Evolutionary conservation across 2,329 filamentous ascomycete species (phyloP), one percentile per base, ranked within the genome.

Genomic region (Seiridium cupressi): DNA sequence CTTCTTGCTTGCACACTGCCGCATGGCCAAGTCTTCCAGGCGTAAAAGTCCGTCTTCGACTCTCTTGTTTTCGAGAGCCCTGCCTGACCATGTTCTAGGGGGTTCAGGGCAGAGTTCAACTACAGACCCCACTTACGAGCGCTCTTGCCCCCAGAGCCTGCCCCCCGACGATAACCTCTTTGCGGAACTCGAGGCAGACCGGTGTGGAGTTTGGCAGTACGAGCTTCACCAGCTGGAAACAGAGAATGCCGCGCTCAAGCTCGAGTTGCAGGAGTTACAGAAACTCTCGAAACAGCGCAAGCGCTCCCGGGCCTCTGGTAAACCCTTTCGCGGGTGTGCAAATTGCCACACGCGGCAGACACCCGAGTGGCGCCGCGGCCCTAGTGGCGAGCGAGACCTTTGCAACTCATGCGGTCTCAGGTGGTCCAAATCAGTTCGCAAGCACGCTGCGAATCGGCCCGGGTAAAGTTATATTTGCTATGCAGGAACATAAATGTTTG

Each of bases 341-440:
- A 95, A 95, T 72, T 97, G 93, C 68, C 90, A 94, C 68, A 96
- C 91, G 1, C 82, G 87, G 62, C 89, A 89, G 55, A 96, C 93
- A 3, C 93, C 93, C 0, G 93, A 97, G 77, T 97, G 93, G 93
- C 84, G 93, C 64, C 81, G 93, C 69, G 93, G 93, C 13, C 93
- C 93, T 0, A 95, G 91, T 70, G 93, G 93, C 4, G 90, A 95
- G 69, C 84, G 93, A 66, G 92, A 97, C 77, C 78, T 97, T 35
- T 97, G 93, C 74, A 97, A 97, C 75, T 93, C 91, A 73, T 97
- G 93, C 76, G 93, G 93, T 44, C 76, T 97, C 64, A 83, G 93
- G 60, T 97, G 91, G 90, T 93, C 93, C 36, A 97, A 97, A 42
- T 42, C 38, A 13, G 38, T 42, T 42, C 38, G 38, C 13, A 42